phyloP scores from a whole-genome alignment of 2,329 filamentous ascomycete genomes.

The Nothomitra cinnamomea region DNA sequence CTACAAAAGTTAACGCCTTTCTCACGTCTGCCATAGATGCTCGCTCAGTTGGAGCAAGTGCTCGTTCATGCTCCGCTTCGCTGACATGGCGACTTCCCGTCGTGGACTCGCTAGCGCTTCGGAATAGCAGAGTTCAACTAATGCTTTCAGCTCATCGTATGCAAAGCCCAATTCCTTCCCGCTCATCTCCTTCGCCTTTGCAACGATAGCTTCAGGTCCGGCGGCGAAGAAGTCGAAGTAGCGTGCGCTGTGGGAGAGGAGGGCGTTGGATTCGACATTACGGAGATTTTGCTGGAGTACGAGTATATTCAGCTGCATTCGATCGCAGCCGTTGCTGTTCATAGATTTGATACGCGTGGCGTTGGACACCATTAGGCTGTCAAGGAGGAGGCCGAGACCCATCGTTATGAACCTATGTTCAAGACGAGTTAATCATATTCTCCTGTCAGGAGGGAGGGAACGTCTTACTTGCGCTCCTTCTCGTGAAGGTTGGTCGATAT shows the following conservation, averaged over 20 bases:
- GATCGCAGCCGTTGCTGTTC: slow-evolving; percentile 67
- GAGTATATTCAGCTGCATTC: slow-evolving; percentile 84
- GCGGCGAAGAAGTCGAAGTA: slow-evolving; percentile 54
- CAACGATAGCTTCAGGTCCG: slow-evolving; percentile 48
- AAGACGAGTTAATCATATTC: background rate
- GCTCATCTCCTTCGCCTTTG: slow-evolving; percentile 36
- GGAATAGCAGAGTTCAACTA: slow-evolving; percentile 51
- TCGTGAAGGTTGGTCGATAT: slow-evolving; percentile 54
- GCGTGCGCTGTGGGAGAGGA: slow-evolving; percentile 42
- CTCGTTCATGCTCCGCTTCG: slow-evolving; percentile 52
- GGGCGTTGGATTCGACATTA: slow-evolving; percentile 62
- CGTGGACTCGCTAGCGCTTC: slow-evolving; percentile 49
- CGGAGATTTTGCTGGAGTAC: slow-evolving; percentile 95
- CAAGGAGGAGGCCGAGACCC: slow-evolving; percentile 62
- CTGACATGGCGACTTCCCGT: slow-evolving; percentile 48
- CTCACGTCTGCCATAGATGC: slow-evolving; percentile 43
- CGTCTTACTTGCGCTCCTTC: slow-evolving; percentile 32
- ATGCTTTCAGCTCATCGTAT: slow-evolving; percentile 48
- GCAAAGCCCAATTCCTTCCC: slow-evolving; percentile 28
- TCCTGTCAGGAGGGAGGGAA: background rate
- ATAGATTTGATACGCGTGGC: slow-evolving; percentile 58
- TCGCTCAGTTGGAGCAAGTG: slow-evolving; percentile 54
- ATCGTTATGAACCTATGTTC: slow-evolving; percentile 52
- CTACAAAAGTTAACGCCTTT: no score
- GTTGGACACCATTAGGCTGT: slow-evolving; percentile 59